These are phyloP conservation scores for Leccinum proximum DNA, from an alignment of 1,284 basidiomycete genomes.

Conservation along the genomic window DNA sequence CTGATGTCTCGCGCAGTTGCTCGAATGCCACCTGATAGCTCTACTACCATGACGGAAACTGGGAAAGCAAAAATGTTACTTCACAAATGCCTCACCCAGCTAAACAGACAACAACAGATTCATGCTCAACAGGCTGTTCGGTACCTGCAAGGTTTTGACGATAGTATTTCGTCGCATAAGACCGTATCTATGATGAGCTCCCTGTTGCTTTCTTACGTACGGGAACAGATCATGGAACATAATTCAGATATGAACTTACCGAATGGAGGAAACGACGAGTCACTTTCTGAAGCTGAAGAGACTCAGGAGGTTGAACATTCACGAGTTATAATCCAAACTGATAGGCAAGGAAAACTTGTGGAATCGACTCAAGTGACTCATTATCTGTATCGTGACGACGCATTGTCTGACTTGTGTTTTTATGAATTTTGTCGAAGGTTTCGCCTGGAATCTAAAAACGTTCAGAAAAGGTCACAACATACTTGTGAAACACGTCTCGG, in stretches of 20 bases:
- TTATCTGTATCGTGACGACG: neutral
- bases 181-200: slow-evolving; percentile 4
- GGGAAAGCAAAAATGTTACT: slow-evolving; percentile 3
- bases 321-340: neutral
- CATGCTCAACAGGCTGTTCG: too few relatives aligned
- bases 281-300: neutral
- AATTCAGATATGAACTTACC: too few relatives aligned
- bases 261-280: too few relatives aligned
- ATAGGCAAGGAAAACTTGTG: neutral
- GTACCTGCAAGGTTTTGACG: slow-evolving; percentile 11
- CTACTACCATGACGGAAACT: neutral
- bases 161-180: slow-evolving; percentile 7
- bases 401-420: neutral
- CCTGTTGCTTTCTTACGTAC: neutral
- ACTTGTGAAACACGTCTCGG: neutral
- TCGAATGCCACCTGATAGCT: neutral
- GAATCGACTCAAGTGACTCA: neutral
- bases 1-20: slow-evolving; percentile 10
- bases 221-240: neutral
- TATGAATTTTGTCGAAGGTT: neutral
- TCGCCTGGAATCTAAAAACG: neutral
- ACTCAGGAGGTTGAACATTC: neutral
- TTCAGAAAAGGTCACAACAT: neutral
- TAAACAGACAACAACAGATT: neutral
- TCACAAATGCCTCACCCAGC: slow-evolving; percentile 15